Conservation (phyloP, 1,284 basidiomycete genomes). For the Coniferiporia sulphurascens region DNA sequence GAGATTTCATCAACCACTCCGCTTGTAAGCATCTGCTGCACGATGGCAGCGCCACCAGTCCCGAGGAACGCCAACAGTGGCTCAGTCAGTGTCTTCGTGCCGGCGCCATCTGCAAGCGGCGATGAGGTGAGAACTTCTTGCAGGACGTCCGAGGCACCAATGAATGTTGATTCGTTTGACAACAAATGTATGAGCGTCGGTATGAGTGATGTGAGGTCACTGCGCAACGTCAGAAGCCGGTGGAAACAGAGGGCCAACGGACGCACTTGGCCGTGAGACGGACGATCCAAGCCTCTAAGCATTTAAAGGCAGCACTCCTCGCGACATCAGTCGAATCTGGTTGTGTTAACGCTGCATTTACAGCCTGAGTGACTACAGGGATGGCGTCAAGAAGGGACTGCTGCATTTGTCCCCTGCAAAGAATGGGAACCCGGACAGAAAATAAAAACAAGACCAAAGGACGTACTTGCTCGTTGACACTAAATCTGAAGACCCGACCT, state of each 20-base stretch:
- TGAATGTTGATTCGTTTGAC: slow-evolving; percentile 50
- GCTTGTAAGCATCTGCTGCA: slow-evolving; percentile 37
- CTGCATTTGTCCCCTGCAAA: slow-evolving; percentile 52
- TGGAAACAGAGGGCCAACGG: neutral
- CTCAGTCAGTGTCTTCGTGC: slow-evolving; percentile 69
- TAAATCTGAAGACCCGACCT: slow-evolving; percentile 70
- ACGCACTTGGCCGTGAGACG: slow-evolving; percentile 64
- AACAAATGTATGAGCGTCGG: slow-evolving; percentile 60
- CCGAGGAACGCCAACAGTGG: slow-evolving; percentile 76
- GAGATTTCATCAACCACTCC: slow-evolving; percentile 47
- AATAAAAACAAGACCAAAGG: neutral
- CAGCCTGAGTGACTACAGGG: slow-evolving; percentile 64
- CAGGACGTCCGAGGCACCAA: slow-evolving; percentile 63
- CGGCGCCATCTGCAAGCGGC: slow-evolving; percentile 66
- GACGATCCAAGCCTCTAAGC: slow-evolving; percentile 77
- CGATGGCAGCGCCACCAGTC: slow-evolving; percentile 47
- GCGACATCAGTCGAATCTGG: slow-evolving; percentile 39
- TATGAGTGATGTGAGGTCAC: slow-evolving; percentile 59
- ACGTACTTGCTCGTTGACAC: slow-evolving; percentile 70
- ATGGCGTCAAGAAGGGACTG: slow-evolving; percentile 59
- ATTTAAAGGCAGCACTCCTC: slow-evolving; percentile 66
- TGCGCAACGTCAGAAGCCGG: slow-evolving; percentile 24
- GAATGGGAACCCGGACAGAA: slow-evolving; percentile 8
- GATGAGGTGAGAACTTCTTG: slow-evolving; percentile 76
- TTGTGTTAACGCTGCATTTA: slow-evolving; percentile 47